A percentile compares a stretch with the other conserved stretches of the same genome.
These are phyloP conservation scores for Fusarium veterinarium DNA, from an alignment of 2,329 filamentous ascomycete genomes.

Conservation along the genomic window DNA sequence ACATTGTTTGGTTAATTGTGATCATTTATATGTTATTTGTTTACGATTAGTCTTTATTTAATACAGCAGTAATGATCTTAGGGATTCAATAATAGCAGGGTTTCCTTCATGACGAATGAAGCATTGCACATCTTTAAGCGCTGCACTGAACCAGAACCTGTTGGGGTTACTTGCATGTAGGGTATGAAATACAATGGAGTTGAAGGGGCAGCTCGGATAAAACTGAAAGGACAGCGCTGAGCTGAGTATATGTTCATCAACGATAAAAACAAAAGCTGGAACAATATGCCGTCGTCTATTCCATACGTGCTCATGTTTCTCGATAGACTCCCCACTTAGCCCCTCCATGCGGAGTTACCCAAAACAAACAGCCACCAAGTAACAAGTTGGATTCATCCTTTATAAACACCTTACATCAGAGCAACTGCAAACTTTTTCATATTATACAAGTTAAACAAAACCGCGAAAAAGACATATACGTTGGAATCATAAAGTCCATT, in stretches of 20 bases:
- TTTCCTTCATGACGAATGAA: not conserved
- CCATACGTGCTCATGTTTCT: not conserved
- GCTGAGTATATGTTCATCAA: not conserved
- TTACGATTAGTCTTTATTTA: not conserved
- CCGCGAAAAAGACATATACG: not conserved
- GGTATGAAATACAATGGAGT: not conserved
- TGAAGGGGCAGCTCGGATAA: not conserved
- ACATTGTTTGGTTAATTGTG: not conserved
- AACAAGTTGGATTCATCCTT: conserved; percentile 2
- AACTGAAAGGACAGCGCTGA: too few relatives aligned
- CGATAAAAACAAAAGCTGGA: not conserved
- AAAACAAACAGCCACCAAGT: conserved; percentile 24
- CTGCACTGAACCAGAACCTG: accelerated
- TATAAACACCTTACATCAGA: not conserved
- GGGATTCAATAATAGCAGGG: accelerated
- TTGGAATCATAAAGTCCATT: not conserved
- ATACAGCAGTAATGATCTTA: not conserved
- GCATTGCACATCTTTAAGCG: too few relatives aligned
- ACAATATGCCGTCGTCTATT: not conserved
- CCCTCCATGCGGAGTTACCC: conserved; percentile 44
- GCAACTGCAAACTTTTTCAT: conserved; percentile 2
- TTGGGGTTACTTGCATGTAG: too few relatives aligned
- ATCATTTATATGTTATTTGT: not conserved
- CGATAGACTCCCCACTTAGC: conserved; percentile 12
- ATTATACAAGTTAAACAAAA: not conserved